Conservation (phyloP, 192 early-diverging fungal species). For the Backusella psychrophila region DNA sequence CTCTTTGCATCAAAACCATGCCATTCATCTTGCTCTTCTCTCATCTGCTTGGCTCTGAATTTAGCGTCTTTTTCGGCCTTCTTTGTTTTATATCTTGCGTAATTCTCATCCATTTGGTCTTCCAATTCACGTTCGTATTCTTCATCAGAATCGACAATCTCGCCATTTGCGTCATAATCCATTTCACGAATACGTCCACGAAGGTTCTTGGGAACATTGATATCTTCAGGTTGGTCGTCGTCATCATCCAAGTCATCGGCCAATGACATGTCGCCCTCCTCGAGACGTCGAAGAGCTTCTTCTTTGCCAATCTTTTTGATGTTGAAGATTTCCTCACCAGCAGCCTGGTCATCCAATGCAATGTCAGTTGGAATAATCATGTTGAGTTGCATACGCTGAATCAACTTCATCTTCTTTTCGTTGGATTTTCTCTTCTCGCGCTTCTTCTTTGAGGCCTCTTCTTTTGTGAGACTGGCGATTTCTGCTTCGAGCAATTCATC, state of each 20-base stretch:
- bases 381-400: conserved; percentile 76
- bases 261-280: conserved; percentile 55
- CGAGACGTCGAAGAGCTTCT: conserved; percentile 45
- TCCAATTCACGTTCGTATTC: conserved; percentile 26
- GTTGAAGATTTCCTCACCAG: conserved; percentile 59
- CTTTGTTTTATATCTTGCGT: conserved; percentile 70
- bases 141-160: conserved; percentile 20
- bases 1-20: conserved; percentile 57
- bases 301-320: conserved; percentile 48
- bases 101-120: conserved; percentile 55
- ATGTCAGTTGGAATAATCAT: conserved; percentile 79
- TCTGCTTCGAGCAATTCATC: conserved; percentile 56
- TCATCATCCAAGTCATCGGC: conserved; percentile 62
- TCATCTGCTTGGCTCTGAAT: conserved; percentile 63
- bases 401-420: conserved; percentile 65
- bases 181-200: conserved; percentile 19
- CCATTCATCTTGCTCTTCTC: conserved; percentile 70
- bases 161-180: conserved; percentile 13
- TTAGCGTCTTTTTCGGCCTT: conserved; percentile 76
- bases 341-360: conserved; percentile 63
- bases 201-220: background rate
- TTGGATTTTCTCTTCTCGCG: conserved; percentile 63
- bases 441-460: conserved; percentile 45
- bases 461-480: conserved; percentile 44
- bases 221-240: conserved; percentile 22